phyloP scores from a whole-genome alignment of 2,329 filamentous ascomycete genomes.

The Sporothrix sp. region DNA sequence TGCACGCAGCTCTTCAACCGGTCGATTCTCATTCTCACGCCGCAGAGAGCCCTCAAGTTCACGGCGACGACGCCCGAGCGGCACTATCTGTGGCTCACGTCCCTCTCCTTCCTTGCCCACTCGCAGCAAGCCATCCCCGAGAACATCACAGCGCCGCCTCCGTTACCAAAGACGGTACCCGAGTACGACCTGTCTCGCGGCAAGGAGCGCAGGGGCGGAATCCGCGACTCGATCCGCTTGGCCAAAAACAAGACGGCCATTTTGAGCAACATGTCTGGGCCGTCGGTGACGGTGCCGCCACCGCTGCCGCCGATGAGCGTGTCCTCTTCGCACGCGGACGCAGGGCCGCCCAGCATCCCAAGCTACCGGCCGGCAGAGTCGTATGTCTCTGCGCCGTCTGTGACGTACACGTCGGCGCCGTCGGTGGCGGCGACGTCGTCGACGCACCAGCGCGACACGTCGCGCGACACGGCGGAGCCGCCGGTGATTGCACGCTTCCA shows the following conservation, averaged over 20 bases:
- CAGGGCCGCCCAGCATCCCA: conserved; percentile 42
- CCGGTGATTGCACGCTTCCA: conserved; percentile 62
- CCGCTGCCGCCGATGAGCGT: conserved; percentile 19
- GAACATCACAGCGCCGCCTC: conserved; percentile 47
- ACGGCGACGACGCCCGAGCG: conserved; percentile 74
- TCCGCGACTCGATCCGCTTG: conserved; percentile 81
- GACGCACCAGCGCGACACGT: conserved; percentile 39
- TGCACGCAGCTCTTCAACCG: conserved; percentile 64
- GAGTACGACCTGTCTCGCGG: conserved; percentile 41
- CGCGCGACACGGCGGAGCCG: conserved; percentile 56
- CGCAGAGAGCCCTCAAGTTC: conserved; percentile 89
- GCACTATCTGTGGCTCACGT: conserved; percentile 91
- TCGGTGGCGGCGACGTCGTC: conserved; percentile 20
- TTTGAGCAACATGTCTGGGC: conserved; percentile 17
- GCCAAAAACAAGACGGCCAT: conserved; percentile 57
- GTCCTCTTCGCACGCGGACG: conserved; percentile 27
- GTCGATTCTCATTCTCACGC: conserved; percentile 90
- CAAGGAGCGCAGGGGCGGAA: conserved; percentile 45
- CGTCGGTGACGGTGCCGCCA: conserved; percentile 16
- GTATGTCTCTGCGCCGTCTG: conserved; percentile 23
- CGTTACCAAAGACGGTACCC: conserved; percentile 34
- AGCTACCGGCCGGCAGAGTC: conserved; percentile 31
- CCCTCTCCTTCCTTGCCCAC: conserved; percentile 88
- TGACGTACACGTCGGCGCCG: conserved; percentile 23
- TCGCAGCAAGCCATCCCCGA: conserved; percentile 74